Conservation (phyloP, 2,329 filamentous ascomycete species). For the Drechslerella stenobrocha region DNA sequence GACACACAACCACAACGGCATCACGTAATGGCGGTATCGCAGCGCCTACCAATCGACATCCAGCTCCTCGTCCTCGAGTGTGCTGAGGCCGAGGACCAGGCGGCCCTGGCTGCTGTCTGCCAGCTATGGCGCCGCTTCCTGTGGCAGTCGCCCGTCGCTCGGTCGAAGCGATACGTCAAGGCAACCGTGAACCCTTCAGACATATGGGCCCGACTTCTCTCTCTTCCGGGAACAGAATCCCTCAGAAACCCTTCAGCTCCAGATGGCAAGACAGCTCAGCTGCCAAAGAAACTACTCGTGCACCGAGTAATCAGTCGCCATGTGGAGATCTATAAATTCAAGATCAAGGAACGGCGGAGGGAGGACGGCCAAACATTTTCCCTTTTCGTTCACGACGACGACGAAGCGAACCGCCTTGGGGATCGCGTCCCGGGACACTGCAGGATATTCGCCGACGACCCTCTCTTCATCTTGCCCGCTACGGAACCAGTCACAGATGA, state of each 20-base stretch:
- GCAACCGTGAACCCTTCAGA: background rate
- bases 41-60: conserved; percentile 11
- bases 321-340: no score
- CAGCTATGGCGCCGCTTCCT: conserved; percentile 10
- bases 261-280: no score
- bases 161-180: conserved; percentile 14
- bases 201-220: background rate
- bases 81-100: conserved; percentile 12
- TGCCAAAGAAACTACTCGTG: no score
- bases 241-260: no score
- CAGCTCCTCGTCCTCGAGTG: conserved; percentile 27
- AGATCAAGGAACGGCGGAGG: no score
- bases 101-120: conserved; percentile 10
- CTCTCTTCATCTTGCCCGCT: background rate
- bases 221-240: no score
- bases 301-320: no score
- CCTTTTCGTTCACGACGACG: background rate
- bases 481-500: background rate
- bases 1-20: no score
- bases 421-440: background rate
- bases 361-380: no score
- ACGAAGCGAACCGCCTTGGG: background rate
- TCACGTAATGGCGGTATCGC: no score
- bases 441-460: conserved; percentile 7
- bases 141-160: conserved; percentile 7